Evolutionary conservation across 768 basidiomycete genomes (phyloP), one percentile per base, ranked within the genome.

Genomic region (Neoboletus brunneissimus): DNA sequence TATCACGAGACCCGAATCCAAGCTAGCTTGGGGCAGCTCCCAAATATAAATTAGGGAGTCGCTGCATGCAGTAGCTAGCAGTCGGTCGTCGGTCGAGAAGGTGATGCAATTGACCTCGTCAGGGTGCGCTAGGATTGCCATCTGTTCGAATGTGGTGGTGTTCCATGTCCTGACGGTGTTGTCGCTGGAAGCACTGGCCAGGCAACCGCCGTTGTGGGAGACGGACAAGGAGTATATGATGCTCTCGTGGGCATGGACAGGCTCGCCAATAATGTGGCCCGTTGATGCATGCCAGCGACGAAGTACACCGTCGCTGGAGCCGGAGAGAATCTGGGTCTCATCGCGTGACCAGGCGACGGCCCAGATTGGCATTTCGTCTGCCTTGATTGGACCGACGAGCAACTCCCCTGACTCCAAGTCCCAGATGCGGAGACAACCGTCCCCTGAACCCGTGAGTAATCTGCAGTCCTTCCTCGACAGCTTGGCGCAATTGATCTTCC

Each of bases 11-110:
- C 67, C 67, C 48, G 68, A 70, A 48, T 68, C 67, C 60, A 68
- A 43, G 55, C 65, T 67, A 20, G 67, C 54, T 48, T 67, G 65
- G 11, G 67, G 67, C 25, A 62, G 13, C 48, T 72, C 72, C 70
- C 72, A 72, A 20, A 72, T 43, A 48, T 72, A 69, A 41, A 73
- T 35, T 15, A 48, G 34, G 41, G 69, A 63, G 47, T 70, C 69
- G 44, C 63, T 69, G 43, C 71, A 70, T 23, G 66, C 69, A 8
- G 70, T 72, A 20, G 72, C 70, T n/a, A 71, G 48, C 50, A 61
- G 62, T 54, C 68, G 54, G 51, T 66, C 66, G 58, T 73, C 70
- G 47, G 50, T 27, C 3, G 70, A 71, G 57, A 73, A 73, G 44
- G 70, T 37, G 48, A 68, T 44, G 23, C 63, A 72, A 20, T 66